A percentile compares a stretch with the other conserved stretches of the same genome.
These are phyloP conservation scores for Drechslerella dactyloides DNA, from an alignment of 2,329 filamentous ascomycete genomes.

Conservation along the genomic window DNA sequence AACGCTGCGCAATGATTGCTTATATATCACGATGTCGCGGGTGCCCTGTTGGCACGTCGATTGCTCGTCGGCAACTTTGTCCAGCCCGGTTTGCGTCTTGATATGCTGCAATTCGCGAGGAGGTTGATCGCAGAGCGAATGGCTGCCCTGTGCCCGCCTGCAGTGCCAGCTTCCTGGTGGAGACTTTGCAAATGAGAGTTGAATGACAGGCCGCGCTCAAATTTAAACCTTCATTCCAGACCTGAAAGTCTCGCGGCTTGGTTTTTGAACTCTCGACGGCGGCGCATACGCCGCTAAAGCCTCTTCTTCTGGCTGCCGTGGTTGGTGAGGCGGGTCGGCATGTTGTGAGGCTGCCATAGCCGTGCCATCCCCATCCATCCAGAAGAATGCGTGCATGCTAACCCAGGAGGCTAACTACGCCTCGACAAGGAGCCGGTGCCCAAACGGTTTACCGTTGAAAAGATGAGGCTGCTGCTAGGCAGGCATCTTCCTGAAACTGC, in stretches of 20 bases:
- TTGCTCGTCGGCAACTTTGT: too few species aligned
- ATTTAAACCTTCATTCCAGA: neutral
- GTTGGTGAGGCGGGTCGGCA: neutral
- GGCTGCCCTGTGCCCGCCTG: neutral
- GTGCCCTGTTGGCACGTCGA: too few species aligned
- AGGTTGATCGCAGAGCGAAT: too few species aligned
- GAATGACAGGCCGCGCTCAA: neutral
- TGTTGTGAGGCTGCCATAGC: neutral
- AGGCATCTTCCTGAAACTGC: slow-evolving; percentile 8
- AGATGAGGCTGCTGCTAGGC: neutral
- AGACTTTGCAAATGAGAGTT: neutral
- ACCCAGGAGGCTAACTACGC: neutral
- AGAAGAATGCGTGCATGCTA: neutral
- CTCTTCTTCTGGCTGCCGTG: neutral
- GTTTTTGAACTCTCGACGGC: neutral
- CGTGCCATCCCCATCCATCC: neutral
- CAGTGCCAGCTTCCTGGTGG: neutral
- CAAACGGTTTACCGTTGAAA: slow-evolving; percentile 3
- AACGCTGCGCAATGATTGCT: too few species aligned
- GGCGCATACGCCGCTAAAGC: neutral
- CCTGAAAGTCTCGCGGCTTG: neutral
- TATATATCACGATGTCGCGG: too few species aligned
- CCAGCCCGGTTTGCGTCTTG: too few species aligned
- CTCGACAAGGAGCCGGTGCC: neutral
- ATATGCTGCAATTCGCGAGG: too few species aligned